These are phyloP conservation scores for Zychaea mexicana DNA, from an alignment of 371 early-diverging fungal genomes.

Conservation along the genomic window DNA sequence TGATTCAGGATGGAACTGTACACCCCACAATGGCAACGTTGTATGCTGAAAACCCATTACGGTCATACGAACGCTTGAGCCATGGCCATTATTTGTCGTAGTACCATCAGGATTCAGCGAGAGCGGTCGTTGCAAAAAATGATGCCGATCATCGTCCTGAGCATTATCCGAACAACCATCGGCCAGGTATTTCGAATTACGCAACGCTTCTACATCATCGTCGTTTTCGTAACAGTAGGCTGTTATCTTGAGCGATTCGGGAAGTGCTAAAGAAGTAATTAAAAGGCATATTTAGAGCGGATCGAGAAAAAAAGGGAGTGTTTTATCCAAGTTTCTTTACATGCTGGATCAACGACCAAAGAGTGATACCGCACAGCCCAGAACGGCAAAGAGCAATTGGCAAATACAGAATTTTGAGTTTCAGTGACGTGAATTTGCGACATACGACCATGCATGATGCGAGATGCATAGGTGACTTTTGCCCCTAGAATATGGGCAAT, in stretches of 20 bases:
- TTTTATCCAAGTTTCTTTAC: slow-evolving; percentile 21
- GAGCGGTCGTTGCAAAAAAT: slow-evolving; percentile 26
- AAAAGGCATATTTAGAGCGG: neutral
- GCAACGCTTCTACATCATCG: slow-evolving; percentile 42
- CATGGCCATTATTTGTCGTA: slow-evolving; percentile 7
- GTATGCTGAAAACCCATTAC: slow-evolving; percentile 87
- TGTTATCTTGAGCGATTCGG: slow-evolving; percentile 51
- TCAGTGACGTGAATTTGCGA: slow-evolving; percentile 55
- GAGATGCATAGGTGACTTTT: slow-evolving; percentile 67
- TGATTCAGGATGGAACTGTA: slow-evolving; percentile 98
- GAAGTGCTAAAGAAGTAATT: slow-evolving; percentile 54
- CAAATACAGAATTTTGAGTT: slow-evolving; percentile 51
- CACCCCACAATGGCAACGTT: slow-evolving; percentile 79
- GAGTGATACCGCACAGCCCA: slow-evolving; percentile 93
- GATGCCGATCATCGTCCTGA: slow-evolving; percentile 13
- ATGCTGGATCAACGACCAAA: slow-evolving; percentile 65
- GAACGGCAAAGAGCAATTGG: slow-evolving; percentile 64
- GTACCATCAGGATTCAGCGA: neutral
- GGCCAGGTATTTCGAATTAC: slow-evolving; percentile 29
- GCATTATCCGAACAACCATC: slow-evolving; percentile 18
- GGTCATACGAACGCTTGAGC: no score
- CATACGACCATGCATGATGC: slow-evolving; percentile 88
- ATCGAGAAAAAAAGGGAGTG: no score
- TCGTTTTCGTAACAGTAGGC: slow-evolving; percentile 62
- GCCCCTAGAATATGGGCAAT: slow-evolving; percentile 83